Evolutionary conservation across 73 alveolate genomes (phyloP).

Genomic region (Tetrahymena borealis): DNA sequence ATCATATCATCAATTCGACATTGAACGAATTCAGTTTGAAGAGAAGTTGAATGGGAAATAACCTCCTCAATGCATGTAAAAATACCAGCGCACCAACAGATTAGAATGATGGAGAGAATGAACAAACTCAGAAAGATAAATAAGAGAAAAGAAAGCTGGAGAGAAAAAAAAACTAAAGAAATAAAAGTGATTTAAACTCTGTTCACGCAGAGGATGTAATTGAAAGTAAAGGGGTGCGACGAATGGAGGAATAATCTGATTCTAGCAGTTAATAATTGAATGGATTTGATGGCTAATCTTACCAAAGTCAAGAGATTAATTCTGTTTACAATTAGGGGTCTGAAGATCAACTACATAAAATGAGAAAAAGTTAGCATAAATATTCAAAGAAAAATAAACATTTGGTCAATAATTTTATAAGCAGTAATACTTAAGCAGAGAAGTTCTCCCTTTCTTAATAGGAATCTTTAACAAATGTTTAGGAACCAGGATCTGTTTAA

Average conservation of each 20-base stretch:
- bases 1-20: not conserved
- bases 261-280: not conserved
- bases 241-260: not conserved
- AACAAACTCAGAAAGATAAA: not conserved
- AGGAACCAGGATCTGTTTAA: too few relatives aligned
- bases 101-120: not conserved
- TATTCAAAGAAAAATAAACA: not conserved
- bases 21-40: not conserved
- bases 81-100: not conserved
- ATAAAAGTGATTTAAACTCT: not conserved
- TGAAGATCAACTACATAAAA: not conserved
- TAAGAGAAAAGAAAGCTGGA: not conserved
- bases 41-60: conserved; percentile 3
- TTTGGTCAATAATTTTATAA: not conserved
- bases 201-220: not conserved
- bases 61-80: not conserved
- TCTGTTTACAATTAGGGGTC: not conserved
- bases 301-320: not conserved
- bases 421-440: not conserved
- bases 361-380: not conserved
- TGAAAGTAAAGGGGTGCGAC: not conserved
- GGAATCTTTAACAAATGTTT: too few relatives aligned
- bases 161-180: not conserved
- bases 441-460: not conserved
- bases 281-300: not conserved